These are phyloP conservation scores for Amylocystis lapponica DNA, from an alignment of 768 basidiomycete genomes.

Conservation along the genomic window DNA sequence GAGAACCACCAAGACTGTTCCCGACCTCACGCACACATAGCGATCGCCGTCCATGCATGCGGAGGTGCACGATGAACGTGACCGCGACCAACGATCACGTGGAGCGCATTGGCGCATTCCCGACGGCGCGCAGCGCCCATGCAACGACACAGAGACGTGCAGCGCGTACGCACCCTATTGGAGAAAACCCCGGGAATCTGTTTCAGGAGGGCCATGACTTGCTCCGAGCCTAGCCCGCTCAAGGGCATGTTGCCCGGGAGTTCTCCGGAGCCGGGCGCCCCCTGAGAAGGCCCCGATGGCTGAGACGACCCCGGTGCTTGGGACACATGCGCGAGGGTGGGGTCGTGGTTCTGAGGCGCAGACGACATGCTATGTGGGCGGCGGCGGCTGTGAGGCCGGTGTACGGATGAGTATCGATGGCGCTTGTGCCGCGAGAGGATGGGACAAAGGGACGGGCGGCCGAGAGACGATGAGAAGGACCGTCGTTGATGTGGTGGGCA, in stretches of 20 bases:
- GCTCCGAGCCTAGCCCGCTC: constrained; percentile 38
- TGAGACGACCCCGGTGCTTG: no score
- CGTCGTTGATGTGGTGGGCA: constrained; percentile 1
- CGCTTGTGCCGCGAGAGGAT: no score
- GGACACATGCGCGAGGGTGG: constrained; percentile 10
- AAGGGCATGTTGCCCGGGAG: constrained; percentile 1
- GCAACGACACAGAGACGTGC: neutral
- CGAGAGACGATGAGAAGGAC: neutral
- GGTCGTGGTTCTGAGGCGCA: constrained; percentile 16
- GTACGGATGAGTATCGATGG: neutral
- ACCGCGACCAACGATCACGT: constrained; percentile 19
- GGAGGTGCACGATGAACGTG: no score
- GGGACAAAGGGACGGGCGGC: neutral
- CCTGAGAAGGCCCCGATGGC: no score
- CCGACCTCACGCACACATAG: no score
- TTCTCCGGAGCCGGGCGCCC: neutral
- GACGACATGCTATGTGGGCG: constrained; percentile 13
- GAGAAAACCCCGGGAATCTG: constrained; percentile 45
- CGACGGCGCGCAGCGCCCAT: constrained; percentile 8
- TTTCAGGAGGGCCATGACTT: constrained; percentile 56
- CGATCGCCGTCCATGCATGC: no score
- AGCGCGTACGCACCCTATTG: constrained; percentile 2
- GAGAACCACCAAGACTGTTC: no score
- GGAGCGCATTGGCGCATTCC: no score
- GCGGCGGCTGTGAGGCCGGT: neutral